A percentile compares a stretch with the other conserved stretches of the same genome.
Evolutionary conservation across 805 yeast genomes (phyloP).

Genomic region (Monosporozyma solicola): DNA sequence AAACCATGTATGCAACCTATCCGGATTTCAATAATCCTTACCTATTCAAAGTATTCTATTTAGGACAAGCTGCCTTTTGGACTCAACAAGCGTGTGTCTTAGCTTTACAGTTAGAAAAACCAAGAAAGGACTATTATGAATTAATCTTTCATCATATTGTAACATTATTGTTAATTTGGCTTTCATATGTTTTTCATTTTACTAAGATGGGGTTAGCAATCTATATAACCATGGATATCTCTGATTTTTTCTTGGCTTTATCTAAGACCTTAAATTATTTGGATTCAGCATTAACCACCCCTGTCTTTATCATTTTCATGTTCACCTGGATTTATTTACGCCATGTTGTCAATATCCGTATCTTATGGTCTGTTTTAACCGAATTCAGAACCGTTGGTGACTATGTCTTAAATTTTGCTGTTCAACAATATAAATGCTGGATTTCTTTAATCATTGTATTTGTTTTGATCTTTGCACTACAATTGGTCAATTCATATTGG

Average conservation of each 20-base stretch:
- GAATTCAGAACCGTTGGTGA: conserved; percentile 83
- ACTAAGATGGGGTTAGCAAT: conserved; percentile 91
- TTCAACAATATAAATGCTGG: conserved; percentile 95
- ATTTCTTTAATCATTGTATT: conserved; percentile 89
- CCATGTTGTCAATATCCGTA: conserved; percentile 72
- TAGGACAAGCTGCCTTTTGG: conserved; percentile 96
- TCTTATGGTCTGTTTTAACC: conserved; percentile 77
- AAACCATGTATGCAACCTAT: conserved; percentile 65
- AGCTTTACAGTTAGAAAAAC: conserved; percentile 80
- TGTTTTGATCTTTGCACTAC: conserved; percentile 65
- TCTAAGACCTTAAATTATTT: conserved; percentile 86
- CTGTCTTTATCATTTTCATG: conserved; percentile 62
- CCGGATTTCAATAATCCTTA: conserved; percentile 74
- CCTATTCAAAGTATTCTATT: conserved; percentile 69
- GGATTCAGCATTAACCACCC: conserved; percentile 53
- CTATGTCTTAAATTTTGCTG: conserved; percentile 68
- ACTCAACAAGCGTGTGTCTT: conserved; percentile 87
- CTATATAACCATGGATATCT: conserved; percentile 91
- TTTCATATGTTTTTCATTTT: conserved; percentile 88
- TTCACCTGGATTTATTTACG: conserved; percentile 79
- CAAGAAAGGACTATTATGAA: conserved; percentile 88
- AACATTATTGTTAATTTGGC: conserved; percentile 78
- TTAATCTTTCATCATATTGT: conserved; percentile 88
- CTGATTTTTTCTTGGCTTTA: conserved; percentile 77
- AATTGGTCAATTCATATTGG: conserved; percentile 85